Base-by-base conservation (phyloP, 495 filamentous ascomycete species). In the Aspergillus saccharolyticus region DNA sequence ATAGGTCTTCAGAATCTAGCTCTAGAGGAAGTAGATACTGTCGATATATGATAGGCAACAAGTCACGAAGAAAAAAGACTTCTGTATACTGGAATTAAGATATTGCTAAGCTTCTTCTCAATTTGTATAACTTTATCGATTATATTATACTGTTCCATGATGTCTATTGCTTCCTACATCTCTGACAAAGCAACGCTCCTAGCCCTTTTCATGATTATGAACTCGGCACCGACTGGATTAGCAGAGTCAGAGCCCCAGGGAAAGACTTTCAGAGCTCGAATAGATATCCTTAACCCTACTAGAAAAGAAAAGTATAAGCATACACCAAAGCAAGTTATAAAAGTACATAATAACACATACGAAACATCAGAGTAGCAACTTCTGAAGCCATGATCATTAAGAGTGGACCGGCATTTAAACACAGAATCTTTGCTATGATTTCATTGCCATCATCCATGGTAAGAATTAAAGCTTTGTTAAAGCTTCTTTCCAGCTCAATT, bases 291-390 rank as follows among this genome's bases (percentile, higher is more conserved):
- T 46, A 55, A 56, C 42, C 58, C 48, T 39, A 67, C 64, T 67
- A 50, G 20, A 50, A 19, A 61, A 72, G 60, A 74, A 73, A 69
- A 71, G 65, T 48, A 44, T 74, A 71, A 65, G 5, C 20, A 45
- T 10, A 54, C 43, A 44, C 33, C 48, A 52, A 21, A 8, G 51
- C 52, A 54, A 52, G 30, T 28, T 9, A 28, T 28, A 9, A 28
- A 28, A 28, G 25, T 9, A 28, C 25, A 28, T 9, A 28, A 28
- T 28, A n/a, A n/a, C 49, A 56, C 65, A 46, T 59, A 68, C 63
- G 58, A 54, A 73, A 77, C 24, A 70, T 65, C 60, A 74, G 62
- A 2, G 68, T 75, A 3, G 73, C 72, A 12, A 77, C 74, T 55
- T 77, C 74, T 45, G 69, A 72, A 4, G 71, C 73, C 9, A 71